These are phyloP conservation scores for Leccinum disarticulatum DNA, from an alignment of 768 basidiomycete genomes.

Conservation along the genomic window DNA sequence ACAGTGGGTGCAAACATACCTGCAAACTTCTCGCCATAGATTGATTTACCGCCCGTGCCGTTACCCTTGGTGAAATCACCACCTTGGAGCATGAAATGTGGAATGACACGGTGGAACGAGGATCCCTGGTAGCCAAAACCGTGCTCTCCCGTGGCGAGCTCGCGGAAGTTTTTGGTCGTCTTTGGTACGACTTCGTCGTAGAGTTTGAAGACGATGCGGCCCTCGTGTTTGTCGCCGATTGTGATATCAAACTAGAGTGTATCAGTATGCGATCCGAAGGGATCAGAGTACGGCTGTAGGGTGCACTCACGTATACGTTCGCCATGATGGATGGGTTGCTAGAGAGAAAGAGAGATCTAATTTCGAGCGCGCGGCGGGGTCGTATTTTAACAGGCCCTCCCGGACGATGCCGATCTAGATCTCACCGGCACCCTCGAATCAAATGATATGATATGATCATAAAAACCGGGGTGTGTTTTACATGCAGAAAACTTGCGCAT, in stretches of 20 bases:
- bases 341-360: neutral
- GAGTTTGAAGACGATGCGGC: conserved; percentile 81
- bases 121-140: conserved; percentile 73
- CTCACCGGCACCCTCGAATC: conserved; percentile 5
- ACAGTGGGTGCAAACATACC: too few species aligned
- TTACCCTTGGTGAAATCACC: conserved; percentile 76
- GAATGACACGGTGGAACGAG: conserved; percentile 81
- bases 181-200: conserved; percentile 76
- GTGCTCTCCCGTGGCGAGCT: conserved; percentile 73
- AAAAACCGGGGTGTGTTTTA: conserved; percentile 6
- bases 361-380: neutral
- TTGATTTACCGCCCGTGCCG: conserved; percentile 81
- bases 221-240: conserved; percentile 40
- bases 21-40: conserved; percentile 65
- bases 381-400: conserved; percentile 8
- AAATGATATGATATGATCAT: neutral
- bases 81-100: conserved; percentile 86
- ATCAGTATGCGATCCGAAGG: conserved; percentile 4
- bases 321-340: conserved; percentile 22
- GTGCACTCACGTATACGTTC: conserved; percentile 18
- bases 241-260: conserved; percentile 61
- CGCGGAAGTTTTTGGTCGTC: conserved; percentile 84
- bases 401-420: conserved; percentile 17
- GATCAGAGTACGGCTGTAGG: neutral
- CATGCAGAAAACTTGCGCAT: neutral